Evolutionary conservation across 1,284 basidiomycete species (phyloP), one percentile per base, ranked within the genome.

Genomic region (Rhodotorula sp.): DNA sequence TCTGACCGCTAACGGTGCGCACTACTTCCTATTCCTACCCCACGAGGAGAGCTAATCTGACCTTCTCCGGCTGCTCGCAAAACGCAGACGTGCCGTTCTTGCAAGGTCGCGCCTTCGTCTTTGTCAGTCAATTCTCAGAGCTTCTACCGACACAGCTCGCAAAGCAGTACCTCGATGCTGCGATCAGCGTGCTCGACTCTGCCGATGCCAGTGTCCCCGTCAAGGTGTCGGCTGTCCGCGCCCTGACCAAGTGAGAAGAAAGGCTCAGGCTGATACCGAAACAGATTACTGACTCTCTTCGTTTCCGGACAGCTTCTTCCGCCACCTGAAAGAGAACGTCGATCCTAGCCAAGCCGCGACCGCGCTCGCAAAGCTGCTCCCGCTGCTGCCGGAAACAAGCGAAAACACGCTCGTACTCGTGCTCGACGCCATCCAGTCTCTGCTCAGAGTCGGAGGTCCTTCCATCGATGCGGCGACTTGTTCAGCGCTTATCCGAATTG

Each of bases 51-150:
- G 54, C 56, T 64, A 26, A 23, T 47, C 23, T 15, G 4, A 26
- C 20, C 23, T 3, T 43, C 10, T 52, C n/a, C 34, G 29, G n/a
- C 49, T 14, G 29, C 29, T 43, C 39, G 8, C 39, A 43, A 43
- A 43, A 20, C 18, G 4, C 71, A 92, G 93, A 91, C 21, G 86
- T 85, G 65, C 91, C 93, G 0, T 97, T 97, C 86, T 82, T 99
- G 61, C 94, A 97, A 82, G 97, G 96, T 15, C 87, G 96, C 68
- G 91, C 89, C 3, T 97, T 98, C 74, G 92, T 98, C 54, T 96
- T 98, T 79, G 93, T 93, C 0, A 93, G 92, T 78, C 91, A 95
- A 80, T 97, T 89, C 78, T 87, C 92, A 1, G 87, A 88, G 70
- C 82, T 89, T 5, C 84, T 98, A 14, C 90, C 92, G 0, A 77